phyloP scores from a whole-genome alignment of 768 basidiomycete species.

The Cystobasidium ongulense region DNA sequence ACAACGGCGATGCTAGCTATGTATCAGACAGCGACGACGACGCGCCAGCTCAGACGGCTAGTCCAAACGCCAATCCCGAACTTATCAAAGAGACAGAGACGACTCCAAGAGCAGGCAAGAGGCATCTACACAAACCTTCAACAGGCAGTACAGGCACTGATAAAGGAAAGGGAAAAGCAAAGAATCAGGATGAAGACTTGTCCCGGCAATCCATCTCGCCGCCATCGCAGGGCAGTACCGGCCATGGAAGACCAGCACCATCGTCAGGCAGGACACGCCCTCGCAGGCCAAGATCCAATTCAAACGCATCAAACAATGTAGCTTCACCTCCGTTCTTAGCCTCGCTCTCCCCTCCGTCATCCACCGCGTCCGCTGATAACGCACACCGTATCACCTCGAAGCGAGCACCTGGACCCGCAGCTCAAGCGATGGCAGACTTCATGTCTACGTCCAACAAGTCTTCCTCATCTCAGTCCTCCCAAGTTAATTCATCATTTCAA shows the following conservation, averaged over 20 bases:
- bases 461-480: too few relatives aligned
- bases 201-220: not conserved
- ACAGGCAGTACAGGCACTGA: not conserved
- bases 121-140: not conserved
- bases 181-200: not conserved
- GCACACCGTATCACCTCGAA: not conserved
- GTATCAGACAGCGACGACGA: not conserved
- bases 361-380: not conserved
- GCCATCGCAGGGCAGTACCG: not conserved
- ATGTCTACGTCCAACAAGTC: not conserved
- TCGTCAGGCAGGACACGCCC: not conserved
- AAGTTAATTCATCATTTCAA: not conserved
- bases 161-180: conserved; percentile 10
- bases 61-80: not conserved
- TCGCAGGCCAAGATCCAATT: not conserved
- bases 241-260: not conserved
- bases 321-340: not conserved
- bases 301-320: not conserved
- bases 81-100: not conserved
- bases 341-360: not conserved
- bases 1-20: not conserved
- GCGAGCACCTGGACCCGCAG: conserved; percentile 2
- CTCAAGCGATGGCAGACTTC: not conserved
- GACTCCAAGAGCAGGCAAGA: not conserved
- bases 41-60: not conserved